A percentile compares a stretch with the other conserved stretches of the same genome.
These are phyloP conservation scores for Fonsecaea erecta DNA, from an alignment of 2,329 filamentous ascomycete species.

Conservation along the genomic window DNA sequence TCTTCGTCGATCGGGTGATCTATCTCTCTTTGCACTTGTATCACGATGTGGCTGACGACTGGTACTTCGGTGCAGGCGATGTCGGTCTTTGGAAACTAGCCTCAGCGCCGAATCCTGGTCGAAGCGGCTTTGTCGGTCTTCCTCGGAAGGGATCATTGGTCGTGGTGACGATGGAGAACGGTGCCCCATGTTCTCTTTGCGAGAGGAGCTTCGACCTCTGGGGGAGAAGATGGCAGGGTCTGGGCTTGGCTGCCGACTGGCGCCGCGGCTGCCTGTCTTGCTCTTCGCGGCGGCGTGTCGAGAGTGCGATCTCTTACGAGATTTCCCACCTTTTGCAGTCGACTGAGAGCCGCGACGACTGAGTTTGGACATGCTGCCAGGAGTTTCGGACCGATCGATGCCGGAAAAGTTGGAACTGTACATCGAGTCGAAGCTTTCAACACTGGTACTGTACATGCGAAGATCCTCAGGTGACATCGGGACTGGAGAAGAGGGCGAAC, in stretches of 20 bases:
- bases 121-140: conserved; percentile 57
- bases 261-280: conserved; percentile 38
- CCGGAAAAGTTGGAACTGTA: conserved; percentile 48
- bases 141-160: conserved; percentile 68
- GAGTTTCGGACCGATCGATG: conserved; percentile 37
- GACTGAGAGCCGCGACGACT: conserved; percentile 32
- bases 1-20: conserved; percentile 53
- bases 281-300: conserved; percentile 39
- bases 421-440: conserved; percentile 55
- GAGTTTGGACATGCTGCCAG: conserved; percentile 27
- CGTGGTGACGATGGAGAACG: conserved; percentile 81
- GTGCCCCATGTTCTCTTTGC: conserved; percentile 62
- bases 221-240: conserved; percentile 42
- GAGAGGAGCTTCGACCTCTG: conserved; percentile 66
- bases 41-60: conserved; percentile 53
- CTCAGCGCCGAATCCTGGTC: conserved; percentile 66
- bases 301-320: conserved; percentile 47
- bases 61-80: conserved; percentile 52
- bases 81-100: conserved; percentile 51
- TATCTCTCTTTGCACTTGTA: conserved; percentile 50
- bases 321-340: conserved; percentile 27
- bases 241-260: conserved; percentile 50
- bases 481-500: conserved; percentile 87
- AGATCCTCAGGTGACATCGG: conserved; percentile 93
- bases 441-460: conserved; percentile 50